These are phyloP conservation scores for Lenwebbia sp. DNA, from an alignment of 345 rosid genomes.

Conservation along the genomic window DNA sequence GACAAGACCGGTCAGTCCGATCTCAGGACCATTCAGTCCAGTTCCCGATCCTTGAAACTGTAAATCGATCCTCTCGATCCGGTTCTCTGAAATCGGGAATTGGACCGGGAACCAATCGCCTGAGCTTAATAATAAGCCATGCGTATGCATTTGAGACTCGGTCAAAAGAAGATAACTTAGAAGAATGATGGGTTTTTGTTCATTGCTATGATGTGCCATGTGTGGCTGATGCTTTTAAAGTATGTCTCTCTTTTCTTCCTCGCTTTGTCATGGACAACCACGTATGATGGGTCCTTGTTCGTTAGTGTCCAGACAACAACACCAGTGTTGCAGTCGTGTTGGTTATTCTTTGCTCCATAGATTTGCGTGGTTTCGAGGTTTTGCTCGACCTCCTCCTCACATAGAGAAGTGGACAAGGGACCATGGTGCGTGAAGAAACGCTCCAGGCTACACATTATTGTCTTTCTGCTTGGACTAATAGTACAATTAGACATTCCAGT, in stretches of 20 bases:
- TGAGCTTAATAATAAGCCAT: not conserved
- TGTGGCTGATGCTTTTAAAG: not conserved
- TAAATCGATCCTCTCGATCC: too few relatives aligned
- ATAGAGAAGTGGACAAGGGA: not conserved
- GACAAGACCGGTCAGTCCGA: too few relatives aligned
- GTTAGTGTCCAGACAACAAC: not conserved
- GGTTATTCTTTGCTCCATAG: not conserved
- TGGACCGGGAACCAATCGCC: too few relatives aligned
- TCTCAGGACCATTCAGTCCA: too few relatives aligned
- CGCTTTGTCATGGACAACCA: not conserved
- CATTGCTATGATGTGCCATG: not conserved
- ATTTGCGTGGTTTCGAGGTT: not conserved
- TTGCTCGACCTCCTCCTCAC: not conserved
- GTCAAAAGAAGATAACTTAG: not conserved
- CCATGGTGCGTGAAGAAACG: not conserved
- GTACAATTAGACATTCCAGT: not conserved
- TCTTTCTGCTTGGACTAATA: not conserved
- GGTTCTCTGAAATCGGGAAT: too few relatives aligned
- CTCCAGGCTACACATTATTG: not conserved
- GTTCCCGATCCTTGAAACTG: too few relatives aligned
- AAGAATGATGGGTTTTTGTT: not conserved
- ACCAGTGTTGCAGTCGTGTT: not conserved
- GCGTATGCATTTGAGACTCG: not conserved
- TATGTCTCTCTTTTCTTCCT: not conserved
- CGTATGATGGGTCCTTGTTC: not conserved